phyloP scores from a whole-genome alignment of 2,329 filamentous ascomycete species.

The Truncatella angustata region DNA sequence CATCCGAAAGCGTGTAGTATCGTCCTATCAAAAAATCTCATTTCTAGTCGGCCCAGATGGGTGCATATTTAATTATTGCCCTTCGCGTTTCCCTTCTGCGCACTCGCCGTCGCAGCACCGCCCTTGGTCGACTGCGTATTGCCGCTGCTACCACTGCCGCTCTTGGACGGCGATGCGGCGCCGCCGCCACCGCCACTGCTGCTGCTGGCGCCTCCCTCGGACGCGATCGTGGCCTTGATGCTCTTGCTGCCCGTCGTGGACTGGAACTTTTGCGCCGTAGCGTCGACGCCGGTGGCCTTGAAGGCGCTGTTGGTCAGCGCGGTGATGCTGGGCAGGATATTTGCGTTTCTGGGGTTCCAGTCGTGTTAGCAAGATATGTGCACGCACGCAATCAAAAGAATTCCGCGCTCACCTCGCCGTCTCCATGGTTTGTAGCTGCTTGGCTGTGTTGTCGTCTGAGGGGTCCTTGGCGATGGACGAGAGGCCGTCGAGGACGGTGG shows the following conservation, averaged over 20 bases:
- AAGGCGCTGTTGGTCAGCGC: slow-evolving; percentile 13
- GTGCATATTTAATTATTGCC: no score
- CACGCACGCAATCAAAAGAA: no score
- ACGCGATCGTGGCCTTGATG: slow-evolving; percentile 1
- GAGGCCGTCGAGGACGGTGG: slow-evolving; percentile 14
- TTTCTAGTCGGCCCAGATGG: no score
- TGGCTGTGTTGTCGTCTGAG: slow-evolving; percentile 13
- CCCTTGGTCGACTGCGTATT: no score
- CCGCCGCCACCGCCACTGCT: no score
- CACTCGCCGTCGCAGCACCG: no score
- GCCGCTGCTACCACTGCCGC: no score
- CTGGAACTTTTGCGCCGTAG: slow-evolving; percentile 7
- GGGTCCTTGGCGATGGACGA: slow-evolving; percentile 16
- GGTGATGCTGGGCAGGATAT: slow-evolving; percentile 18
- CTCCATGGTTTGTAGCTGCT: slow-evolving; percentile 14
- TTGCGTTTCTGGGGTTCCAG: slow-evolving; percentile 13
- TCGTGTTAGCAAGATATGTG: background rate
- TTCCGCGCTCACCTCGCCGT: slow-evolving; percentile 11
- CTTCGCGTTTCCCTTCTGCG: no score
- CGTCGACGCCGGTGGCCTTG: slow-evolving; percentile 9
- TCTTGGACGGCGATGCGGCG: no score
- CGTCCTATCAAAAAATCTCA: no score
- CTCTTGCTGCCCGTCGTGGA: slow-evolving; percentile 9
- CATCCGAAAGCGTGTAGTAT: no score
- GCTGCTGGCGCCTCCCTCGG: background rate